Base-by-base conservation (phyloP, 331 rosid species). In the Acacia concinna region DNA sequence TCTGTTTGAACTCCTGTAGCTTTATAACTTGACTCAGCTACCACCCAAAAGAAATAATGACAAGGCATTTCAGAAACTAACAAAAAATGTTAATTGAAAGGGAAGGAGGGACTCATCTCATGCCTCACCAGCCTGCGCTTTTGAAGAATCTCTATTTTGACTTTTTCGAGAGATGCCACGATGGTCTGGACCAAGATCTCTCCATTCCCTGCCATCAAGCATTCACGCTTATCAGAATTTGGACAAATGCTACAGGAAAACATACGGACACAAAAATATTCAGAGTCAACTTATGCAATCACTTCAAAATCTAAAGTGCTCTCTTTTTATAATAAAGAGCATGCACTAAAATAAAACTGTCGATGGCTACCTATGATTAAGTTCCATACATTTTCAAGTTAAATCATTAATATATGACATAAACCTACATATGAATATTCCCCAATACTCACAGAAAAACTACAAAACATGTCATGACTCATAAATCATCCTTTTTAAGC, bases 1-100 rank as follows among this genome's bases (percentile, higher is more conserved):
- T 85, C 88, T n/a, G 88, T 83, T 79, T 90, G 89, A 84, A 89
- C 82, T 49, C 87, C 87, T 17, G 65, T 72, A 62, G 77, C 83
- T 81, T 87, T 89, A 82, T 56, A 81, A 65, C 82, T 82, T 20
- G 79, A 79, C 65, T 52, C 81, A 49, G 71, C 92, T 85, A 76
- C 51, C 46, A 62, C 57, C 35, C 65, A 47, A 47, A 70, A 52
- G 67, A 78, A 80, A 81, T 75, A 69, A 60, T 52, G 44, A 8
- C 32, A 69, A 41, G 59, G 52, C 20, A 60, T 31, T 75, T 44
- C 79, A 91, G 87, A 78, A 75, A 37, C 71, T 41, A 77, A 76
- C 60, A 75, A 43, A 78, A 57, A 57, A 60, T 40, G 46, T 23
- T 49, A 34, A 67, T 76, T 31, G 68, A 38, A 75, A 27, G 27